Conservation (phyloP, 306 rosid species). For the Prunus campanulata region DNA sequence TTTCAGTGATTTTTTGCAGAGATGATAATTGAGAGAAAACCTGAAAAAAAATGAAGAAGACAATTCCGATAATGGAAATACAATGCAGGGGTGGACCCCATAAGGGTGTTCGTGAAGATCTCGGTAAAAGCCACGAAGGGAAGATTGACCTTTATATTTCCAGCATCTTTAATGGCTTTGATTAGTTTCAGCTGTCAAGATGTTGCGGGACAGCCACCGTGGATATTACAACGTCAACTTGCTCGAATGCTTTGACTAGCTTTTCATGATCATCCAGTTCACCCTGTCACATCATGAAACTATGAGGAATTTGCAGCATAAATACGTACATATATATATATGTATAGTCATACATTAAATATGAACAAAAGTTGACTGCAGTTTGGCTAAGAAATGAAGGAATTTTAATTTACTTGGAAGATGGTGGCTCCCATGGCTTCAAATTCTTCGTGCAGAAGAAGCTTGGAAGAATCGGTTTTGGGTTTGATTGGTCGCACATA, state of each 20-base stretch:
- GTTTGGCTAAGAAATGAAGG: background rate
- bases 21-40: too few relatives aligned
- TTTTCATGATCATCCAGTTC: constrained; percentile 40
- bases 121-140: background rate
- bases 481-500: constrained; percentile 31
- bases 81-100: too few relatives aligned
- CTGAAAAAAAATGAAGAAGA: too few relatives aligned
- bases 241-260: constrained; percentile 29
- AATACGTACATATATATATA: background rate
- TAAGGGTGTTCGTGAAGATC: too few relatives aligned
- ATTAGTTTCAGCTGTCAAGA: constrained; percentile 42
- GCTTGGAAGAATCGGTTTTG: constrained; percentile 24
- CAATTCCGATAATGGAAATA: too few relatives aligned
- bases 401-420: constrained; percentile 24
- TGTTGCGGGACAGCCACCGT: constrained; percentile 42
- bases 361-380: background rate
- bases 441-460: constrained; percentile 19
- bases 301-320: too few relatives aligned
- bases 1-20: too few relatives aligned
- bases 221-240: constrained; percentile 44
- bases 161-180: constrained; percentile 43
- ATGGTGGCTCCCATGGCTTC: constrained; percentile 40
- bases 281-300: constrained; percentile 22
- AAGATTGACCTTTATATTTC: constrained; percentile 39
- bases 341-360: background rate